phyloP scores from a whole-genome alignment of 257 asterid species.

The Apocynum venetum region DNA sequence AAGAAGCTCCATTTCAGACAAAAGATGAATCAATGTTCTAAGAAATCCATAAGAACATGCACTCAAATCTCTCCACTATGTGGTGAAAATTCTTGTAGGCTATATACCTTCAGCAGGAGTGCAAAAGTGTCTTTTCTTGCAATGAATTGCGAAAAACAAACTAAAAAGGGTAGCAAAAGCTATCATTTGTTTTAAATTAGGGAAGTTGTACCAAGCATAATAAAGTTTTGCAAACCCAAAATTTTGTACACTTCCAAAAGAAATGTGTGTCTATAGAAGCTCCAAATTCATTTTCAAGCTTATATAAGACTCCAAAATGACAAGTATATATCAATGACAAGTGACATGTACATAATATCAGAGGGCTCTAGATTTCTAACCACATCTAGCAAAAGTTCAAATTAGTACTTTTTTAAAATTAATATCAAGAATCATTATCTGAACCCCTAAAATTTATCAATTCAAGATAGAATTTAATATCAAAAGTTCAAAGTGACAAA shows the following conservation, averaged over 20 bases:
- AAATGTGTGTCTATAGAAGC: slow-evolving; percentile 9
- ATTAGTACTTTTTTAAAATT: slow-evolving; percentile 19
- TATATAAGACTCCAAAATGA: neutral
- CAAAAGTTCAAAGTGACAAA: neutral
- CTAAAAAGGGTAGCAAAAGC: neutral
- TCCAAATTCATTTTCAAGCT: slow-evolving; percentile 2
- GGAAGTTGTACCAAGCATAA: slow-evolving; percentile 6
- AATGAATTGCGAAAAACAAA: neutral
- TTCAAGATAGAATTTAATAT: slow-evolving; percentile 1
- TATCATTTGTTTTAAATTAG: neutral
- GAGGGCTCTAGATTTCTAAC: slow-evolving; percentile 1
- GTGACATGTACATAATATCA: slow-evolving; percentile 14
- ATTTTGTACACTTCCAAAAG: neutral
- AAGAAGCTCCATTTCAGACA: no score
- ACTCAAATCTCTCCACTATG: neutral
- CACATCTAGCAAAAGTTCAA: slow-evolving; percentile 19
- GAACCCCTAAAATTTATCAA: neutral
- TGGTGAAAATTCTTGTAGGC: neutral
- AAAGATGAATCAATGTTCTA: no score
- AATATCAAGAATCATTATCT: neutral
- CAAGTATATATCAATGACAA: slow-evolving; percentile 10
- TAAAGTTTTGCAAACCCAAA: slow-evolving; percentile 13
- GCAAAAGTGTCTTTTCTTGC: neutral
- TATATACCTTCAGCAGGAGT: no score
- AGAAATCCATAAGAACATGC: no score